Conservation (phyloP, 1,139 yeast genomes). For the Tardiomyces digboiensis region DNA sequence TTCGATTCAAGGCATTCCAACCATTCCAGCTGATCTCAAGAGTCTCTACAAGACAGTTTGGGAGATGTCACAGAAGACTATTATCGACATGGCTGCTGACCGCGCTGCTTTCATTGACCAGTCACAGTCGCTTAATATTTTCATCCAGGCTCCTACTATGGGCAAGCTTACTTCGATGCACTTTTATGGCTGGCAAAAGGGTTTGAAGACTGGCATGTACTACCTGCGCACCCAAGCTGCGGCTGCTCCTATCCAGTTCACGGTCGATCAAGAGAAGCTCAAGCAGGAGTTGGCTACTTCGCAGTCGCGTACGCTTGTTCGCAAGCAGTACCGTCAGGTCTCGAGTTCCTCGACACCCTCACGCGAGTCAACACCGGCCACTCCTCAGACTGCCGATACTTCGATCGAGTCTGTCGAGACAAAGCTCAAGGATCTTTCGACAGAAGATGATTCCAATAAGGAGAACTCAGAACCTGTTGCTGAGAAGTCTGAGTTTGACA, state of each 20-base stretch:
- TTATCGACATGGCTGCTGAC: conserved; percentile 94
- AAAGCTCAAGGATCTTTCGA: conserved; percentile 1
- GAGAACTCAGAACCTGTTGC: conserved; percentile 10
- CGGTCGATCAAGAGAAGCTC: conserved; percentile 56
- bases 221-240: conserved; percentile 95
- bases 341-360: conserved; percentile 3
- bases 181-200: conserved; percentile 96
- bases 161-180: conserved; percentile 96
- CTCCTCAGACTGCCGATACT: conserved; percentile 6
- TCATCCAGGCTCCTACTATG: conserved; percentile 79
- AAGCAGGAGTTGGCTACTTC: conserved; percentile 24
- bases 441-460: conserved; percentile 6
- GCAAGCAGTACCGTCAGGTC: conserved; percentile 24
- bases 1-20: conserved; percentile 69
- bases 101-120: conserved; percentile 92
- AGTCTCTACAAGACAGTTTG: conserved; percentile 87
- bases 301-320: conserved; percentile 20
- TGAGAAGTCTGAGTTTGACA: conserved; percentile 41
- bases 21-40: conserved; percentile 70
- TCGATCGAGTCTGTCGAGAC: conserved; percentile 5
- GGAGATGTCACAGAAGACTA: conserved; percentile 86
- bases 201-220: conserved; percentile 97
- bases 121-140: conserved; percentile 85
- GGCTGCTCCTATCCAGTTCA: conserved; percentile 86
- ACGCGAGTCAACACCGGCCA: conserved; percentile 3